Base-by-base conservation (phyloP, 257 asterid species). In the Handroanthus guayacan region DNA sequence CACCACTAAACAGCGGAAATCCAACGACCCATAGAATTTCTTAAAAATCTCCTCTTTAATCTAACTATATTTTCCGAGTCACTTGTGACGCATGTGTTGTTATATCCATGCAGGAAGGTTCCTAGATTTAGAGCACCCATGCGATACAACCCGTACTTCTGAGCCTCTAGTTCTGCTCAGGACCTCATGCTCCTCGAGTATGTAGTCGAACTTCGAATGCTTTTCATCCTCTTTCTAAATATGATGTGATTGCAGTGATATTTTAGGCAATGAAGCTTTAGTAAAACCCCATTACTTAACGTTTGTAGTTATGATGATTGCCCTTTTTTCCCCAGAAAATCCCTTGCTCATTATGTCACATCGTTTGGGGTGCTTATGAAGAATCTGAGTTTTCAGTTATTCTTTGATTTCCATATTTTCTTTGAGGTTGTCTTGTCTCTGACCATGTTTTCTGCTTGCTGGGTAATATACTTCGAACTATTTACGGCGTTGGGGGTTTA, bases 81-180 rank as follows among this genome's bases (percentile, higher is more conserved):
- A 62, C 12, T 63, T 38, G 67, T 79, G 47, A 79, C 11, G 16
- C 37, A 43, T 36, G 73, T 51, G n/a, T 77, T 45, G 17, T 39
- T 25, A 45, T 62, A 47, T 74, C 12, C 3, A 10, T 87, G 79
- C 89, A 91, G 94, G 85, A 91, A 91, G 83, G 89, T 87, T 57
- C 91, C 91, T 34, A 80, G 97, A 85, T 84, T 80, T 81, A 86
- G 94, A 76, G 85, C 76, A 71, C 89, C 92, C 34, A 87, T 87
- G 94, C 83, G 92, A 52, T 87, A 84, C 79, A 85, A 85, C 81
- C 93, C 93, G 54, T 89, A 89, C 85, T 85, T 83, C 72, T 86
- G 82, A 89, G 79, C 76, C 76, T 36, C 69, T 5, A 54, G 36
- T 54, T 75, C 13, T 36, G 25, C 57, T 12, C 20, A 54, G 62